Evolutionary conservation across 345 rosid genomes (phyloP), one percentile per base, ranked within the genome.

Genomic region (Clarkia xantiana): DNA sequence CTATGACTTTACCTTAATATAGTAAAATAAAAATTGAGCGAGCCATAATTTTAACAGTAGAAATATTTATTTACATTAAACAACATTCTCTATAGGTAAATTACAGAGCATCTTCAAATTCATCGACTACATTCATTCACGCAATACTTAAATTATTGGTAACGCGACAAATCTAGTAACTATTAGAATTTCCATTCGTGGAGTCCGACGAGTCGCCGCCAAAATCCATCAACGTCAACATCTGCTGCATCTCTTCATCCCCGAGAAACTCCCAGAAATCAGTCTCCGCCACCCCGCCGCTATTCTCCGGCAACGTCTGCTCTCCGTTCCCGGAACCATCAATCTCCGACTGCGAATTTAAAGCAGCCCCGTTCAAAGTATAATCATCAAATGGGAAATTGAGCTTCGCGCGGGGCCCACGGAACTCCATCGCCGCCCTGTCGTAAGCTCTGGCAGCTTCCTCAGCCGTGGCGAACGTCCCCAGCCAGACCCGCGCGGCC

Each of bases 371-470:
- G 2, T 15, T 16, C 1, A 44, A 7, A 15, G 58, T 51, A 60
- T 53, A 47, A 10, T 74, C 94, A 5, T 68, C 67, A 55, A 81
- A 79, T 0, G 88, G 84, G 52, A 90, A 90, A 19, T 73, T 73
- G 8, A 73, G 71, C 56, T 61, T 73, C 11, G 78, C 78, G 1
- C 74, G 54, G 4, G 78, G 72, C 2, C 78, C 78, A 11, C 78
- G 71, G 54, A 69, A 73, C 40, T 66, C 78, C 14, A 69, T 54
- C 14, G 74, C 74, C 0, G 97, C 95, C 47, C 73, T 75, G 40
- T 90, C 97, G 62, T 90, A 90, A 0, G 97, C 94, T 13, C 86
- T 70, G n/a, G 97, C 97, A 0, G 97, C 97, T 14, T 81, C 95
- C 67, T 83, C 95, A 1, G 84, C 88, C 0, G 94, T 86, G 64